Percentiles rank a stretch among this genome's conserved stretches.
Conservation (phyloP, 2,329 filamentous ascomycete species). For the Cladophialophora exuberans region DNA sequence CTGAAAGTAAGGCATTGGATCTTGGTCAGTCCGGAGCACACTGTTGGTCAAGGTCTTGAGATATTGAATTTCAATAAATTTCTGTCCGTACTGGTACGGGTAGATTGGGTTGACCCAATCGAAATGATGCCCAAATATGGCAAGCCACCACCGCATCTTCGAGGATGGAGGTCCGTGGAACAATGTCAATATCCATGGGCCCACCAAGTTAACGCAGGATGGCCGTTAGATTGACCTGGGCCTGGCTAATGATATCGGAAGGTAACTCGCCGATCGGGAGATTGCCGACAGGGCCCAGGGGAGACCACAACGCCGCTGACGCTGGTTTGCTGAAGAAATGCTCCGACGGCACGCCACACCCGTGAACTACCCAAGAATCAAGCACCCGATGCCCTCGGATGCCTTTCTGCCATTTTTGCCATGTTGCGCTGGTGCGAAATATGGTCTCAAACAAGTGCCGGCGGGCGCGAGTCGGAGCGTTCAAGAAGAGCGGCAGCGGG, state of each 20-base stretch:
- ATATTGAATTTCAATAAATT: no score
- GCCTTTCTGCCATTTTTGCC: background rate
- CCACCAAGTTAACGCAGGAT: conserved; percentile 6
- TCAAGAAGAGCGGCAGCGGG: background rate
- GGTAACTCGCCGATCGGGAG: conserved; percentile 23
- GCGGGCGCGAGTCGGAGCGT: background rate
- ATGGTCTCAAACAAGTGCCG: background rate
- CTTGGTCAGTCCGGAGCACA: no score
- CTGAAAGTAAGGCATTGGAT: background rate
- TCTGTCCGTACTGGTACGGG: no score
- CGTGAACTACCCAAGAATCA: conserved; percentile 7
- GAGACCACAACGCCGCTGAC: conserved; percentile 13
- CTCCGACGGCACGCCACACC: conserved; percentile 24
- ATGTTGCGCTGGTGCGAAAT: background rate
- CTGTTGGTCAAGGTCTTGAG: no score
- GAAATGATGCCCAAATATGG: no score
- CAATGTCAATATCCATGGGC: background rate
- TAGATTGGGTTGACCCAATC: no score
- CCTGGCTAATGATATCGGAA: background rate
- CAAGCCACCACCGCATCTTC: no score
- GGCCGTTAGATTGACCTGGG: conserved; percentile 2
- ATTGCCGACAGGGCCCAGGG: conserved; percentile 26
- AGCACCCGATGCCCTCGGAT: background rate
- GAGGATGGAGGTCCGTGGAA: no score
- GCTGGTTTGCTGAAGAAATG: conserved; percentile 11